Base-by-base conservation (phyloP, 371 early-diverging fungal genomes). In the Lichtheimia ornata region DNA sequence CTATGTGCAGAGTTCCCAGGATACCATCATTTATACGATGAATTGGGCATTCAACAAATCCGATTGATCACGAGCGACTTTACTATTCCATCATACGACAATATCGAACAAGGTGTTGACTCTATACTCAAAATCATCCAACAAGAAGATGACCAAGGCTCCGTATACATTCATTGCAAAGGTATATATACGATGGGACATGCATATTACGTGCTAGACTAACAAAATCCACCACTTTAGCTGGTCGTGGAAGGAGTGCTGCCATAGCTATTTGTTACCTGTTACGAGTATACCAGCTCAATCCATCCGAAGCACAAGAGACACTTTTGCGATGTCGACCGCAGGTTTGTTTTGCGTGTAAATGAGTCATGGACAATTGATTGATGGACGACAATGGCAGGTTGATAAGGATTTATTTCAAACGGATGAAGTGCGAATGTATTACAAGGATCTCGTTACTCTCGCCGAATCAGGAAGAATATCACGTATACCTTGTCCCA, bases 1-100 rank as follows among this genome's bases (percentile, higher is more conserved):
- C 20, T 80, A 41, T 80, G 81, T 55, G 63, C 69, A 12, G 81
- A 80, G 43, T 80, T 80, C 52, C 77, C 77, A 40, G 81, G 81
- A 14, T 77, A 76, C 58, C 59, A 64, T 7, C 55, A 57, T 25
- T 59, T 80, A 0, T 80, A 77, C 49, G 35, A 60, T 22, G 72
- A 73, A 3, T 47, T 72, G 22, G 47, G 56, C 14, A 69, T 80
- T 5, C 41, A 49, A 20, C 81, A 80, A 64, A 65, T 76, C 9
- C 43, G 74, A 51, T 28, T 80, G n/a, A 65, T 66, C 9, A 77
- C 75, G 6, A 63, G 73, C 42, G 81, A 80, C 56, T 80, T 73
- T 42, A 71, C 68, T 15, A 63, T 80, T 30, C 81, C 81, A 0
- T 40, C 61, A 7, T 12, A 72, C 11, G 73, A 73, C 12, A 24